phyloP scores from a whole-genome alignment of 1,139 yeast species.

The Debaryomyces subglobosus region DNA sequence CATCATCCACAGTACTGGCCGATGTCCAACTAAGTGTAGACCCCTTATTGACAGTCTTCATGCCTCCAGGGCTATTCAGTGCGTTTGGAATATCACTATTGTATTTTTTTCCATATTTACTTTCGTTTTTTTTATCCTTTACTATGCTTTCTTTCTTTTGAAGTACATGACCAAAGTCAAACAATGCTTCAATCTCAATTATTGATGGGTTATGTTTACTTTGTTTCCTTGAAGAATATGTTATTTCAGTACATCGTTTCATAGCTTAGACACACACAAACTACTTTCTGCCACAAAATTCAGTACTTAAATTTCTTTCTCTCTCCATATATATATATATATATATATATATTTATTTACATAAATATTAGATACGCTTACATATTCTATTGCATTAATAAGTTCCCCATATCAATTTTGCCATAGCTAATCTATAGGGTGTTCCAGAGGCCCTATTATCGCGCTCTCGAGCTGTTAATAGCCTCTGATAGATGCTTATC shows the following conservation, averaged over 20 bases:
- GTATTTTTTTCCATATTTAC: not conserved
- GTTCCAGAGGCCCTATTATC: slow-evolving; percentile 1
- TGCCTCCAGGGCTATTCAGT: not conserved
- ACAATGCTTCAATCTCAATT: slow-evolving; percentile 8
- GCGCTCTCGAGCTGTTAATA: slow-evolving; percentile 1
- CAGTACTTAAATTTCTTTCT: not conserved
- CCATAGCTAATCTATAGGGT: not conserved
- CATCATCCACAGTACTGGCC: slow-evolving; percentile 1
- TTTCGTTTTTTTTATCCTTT: not conserved
- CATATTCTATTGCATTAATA: slow-evolving; percentile 2
- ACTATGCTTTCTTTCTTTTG: not conserved
- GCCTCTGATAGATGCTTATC: slow-evolving; percentile 6
- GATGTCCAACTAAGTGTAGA: slow-evolving; percentile 3
- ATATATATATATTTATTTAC: not conserved
- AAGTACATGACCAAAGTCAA: slow-evolving; percentile 8
- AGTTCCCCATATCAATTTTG: slow-evolving; percentile 6
- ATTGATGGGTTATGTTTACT: slow-evolving; percentile 2
- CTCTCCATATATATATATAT: not conserved
- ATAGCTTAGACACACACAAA: not conserved
- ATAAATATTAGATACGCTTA: not conserved
- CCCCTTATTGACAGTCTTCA: not conserved
- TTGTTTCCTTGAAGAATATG: not conserved
- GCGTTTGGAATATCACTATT: not conserved
- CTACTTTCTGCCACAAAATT: not conserved
- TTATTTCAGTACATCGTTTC: slow-evolving; percentile 3